Percentiles rank a stretch among this genome's conserved stretches.
Evolutionary conservation across 23 red algal species (phyloP).

Genomic region (Gracilariopsis chorda): DNA sequence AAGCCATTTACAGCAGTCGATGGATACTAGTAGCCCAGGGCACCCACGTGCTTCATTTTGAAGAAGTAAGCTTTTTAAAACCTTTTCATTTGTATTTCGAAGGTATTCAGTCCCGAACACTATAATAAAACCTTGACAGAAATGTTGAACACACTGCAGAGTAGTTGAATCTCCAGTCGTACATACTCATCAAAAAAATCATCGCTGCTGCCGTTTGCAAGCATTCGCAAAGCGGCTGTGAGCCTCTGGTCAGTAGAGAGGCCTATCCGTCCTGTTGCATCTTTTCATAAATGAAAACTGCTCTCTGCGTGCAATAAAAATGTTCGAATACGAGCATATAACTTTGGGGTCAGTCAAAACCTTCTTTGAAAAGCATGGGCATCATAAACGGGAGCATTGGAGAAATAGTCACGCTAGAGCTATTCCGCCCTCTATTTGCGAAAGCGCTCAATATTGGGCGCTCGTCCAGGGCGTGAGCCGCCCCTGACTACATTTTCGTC

Average conservation of each 20-base stretch:
- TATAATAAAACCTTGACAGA: not conserved
- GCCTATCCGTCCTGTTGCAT: not conserved
- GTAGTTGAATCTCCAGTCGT: conserved; percentile 1
- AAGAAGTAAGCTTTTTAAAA: not conserved
- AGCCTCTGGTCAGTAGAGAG: not conserved
- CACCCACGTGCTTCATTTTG: not conserved
- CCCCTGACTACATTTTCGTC: too few relatives aligned
- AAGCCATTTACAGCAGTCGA: conserved; percentile 49
- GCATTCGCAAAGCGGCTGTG: conserved; percentile 18
- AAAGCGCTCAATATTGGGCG: not conserved
- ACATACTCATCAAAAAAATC: conserved; percentile 20
- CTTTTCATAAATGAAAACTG: not conserved
- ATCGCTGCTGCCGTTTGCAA: conserved; percentile 1
- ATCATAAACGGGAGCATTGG: not conserved
- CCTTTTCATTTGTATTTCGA: not conserved
- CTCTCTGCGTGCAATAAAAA: too few relatives aligned
- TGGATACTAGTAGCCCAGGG: conserved; percentile 25
- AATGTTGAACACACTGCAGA: not conserved
- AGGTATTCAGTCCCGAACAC: conserved; percentile 28
- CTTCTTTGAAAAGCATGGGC: not conserved
- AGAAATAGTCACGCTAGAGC: not conserved
- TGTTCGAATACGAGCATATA: too few relatives aligned
- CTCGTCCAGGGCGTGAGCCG: not conserved
- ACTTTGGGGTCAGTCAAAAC: not conserved
- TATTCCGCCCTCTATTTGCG: not conserved